Conservation (phyloP, 2,329 filamentous ascomycete genomes). For the Ceratocystiopsis brevicomis region DNA sequence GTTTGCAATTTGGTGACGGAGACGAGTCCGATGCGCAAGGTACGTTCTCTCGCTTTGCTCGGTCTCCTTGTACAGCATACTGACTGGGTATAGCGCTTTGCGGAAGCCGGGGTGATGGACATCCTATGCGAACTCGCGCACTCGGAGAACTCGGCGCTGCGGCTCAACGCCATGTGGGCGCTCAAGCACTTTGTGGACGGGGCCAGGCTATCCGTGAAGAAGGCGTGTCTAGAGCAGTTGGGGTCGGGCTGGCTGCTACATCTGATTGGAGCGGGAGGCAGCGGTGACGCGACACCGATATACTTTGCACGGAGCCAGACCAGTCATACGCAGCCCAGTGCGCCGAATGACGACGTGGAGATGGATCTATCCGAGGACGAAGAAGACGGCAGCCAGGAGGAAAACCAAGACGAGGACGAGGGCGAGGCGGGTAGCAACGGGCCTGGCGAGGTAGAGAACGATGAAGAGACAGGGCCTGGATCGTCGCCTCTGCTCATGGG, state of each 20-base stretch:
- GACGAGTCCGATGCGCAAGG: conserved; percentile 79
- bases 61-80: background rate
- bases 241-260: conserved; percentile 64
- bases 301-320: conserved; percentile 16
- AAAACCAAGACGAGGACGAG: background rate
- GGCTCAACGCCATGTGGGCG: conserved; percentile 79
- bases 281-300: conserved; percentile 24
- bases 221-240: conserved; percentile 57
- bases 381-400: background rate
- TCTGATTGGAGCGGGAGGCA: conserved; percentile 47
- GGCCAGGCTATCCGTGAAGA: conserved; percentile 52
- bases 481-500: conserved; percentile 6
- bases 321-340: too few relatives aligned
- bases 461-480: conserved; percentile 5
- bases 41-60: conserved; percentile 24
- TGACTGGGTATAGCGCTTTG: conserved; percentile 36
- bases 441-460: conserved; percentile 7
- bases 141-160: conserved; percentile 58
- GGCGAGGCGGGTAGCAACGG: conserved; percentile 7
- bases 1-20: conserved; percentile 75
- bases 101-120: conserved; percentile 54
- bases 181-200: conserved; percentile 75
- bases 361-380: conserved; percentile 30
- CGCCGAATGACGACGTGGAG: conserved; percentile 35
- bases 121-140: conserved; percentile 70